A percentile compares a stretch with the other conserved stretches of the same genome.
Evolutionary conservation across 306 rosid genomes (phyloP).

Genomic region (Casuarina glauca): DNA sequence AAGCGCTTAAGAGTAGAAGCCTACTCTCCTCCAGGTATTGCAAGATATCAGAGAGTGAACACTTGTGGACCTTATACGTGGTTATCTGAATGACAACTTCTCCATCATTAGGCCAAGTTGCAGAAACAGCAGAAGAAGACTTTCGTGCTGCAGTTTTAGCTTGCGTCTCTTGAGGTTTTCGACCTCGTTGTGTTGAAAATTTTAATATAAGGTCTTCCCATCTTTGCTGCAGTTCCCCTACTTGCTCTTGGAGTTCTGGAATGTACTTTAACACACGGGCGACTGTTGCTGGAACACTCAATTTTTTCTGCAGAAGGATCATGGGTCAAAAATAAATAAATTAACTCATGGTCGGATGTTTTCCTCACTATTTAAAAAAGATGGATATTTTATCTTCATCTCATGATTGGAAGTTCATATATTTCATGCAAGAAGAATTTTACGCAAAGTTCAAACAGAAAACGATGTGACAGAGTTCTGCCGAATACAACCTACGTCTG

Average conservation of each 20-base stretch:
- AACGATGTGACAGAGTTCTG: too few relatives aligned
- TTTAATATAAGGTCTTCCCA: slow-evolving; percentile 48
- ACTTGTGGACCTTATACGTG: slow-evolving; percentile 19
- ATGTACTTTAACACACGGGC: slow-evolving; percentile 55
- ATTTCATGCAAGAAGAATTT: too few relatives aligned
- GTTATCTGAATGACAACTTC: slow-evolving; percentile 62
- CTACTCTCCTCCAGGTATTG: slow-evolving; percentile 50
- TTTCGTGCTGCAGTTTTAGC: background rate
- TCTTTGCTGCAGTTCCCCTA: slow-evolving; percentile 46
- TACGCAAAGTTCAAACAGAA: too few relatives aligned
- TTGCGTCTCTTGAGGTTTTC: background rate
- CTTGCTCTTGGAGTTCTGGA: slow-evolving; percentile 61
- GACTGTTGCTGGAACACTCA: slow-evolving; percentile 66
- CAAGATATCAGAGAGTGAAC: slow-evolving; percentile 46
- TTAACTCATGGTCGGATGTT: too few relatives aligned
- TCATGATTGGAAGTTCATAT: too few relatives aligned
- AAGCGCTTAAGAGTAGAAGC: slow-evolving; percentile 48
- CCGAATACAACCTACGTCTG: too few relatives aligned
- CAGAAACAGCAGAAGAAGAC: slow-evolving; percentile 44
- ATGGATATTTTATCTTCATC: too few relatives aligned
- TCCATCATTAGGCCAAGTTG: slow-evolving; percentile 41
- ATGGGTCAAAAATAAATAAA: background rate
- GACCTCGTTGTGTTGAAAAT: slow-evolving; percentile 22
- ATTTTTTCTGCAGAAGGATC: slow-evolving; percentile 42
- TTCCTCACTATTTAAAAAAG: too few relatives aligned